Evolutionary conservation across 371 early-diverging fungal genomes (phyloP), one percentile per base, ranked within the genome.

Genomic region (Mucor mucedo): DNA sequence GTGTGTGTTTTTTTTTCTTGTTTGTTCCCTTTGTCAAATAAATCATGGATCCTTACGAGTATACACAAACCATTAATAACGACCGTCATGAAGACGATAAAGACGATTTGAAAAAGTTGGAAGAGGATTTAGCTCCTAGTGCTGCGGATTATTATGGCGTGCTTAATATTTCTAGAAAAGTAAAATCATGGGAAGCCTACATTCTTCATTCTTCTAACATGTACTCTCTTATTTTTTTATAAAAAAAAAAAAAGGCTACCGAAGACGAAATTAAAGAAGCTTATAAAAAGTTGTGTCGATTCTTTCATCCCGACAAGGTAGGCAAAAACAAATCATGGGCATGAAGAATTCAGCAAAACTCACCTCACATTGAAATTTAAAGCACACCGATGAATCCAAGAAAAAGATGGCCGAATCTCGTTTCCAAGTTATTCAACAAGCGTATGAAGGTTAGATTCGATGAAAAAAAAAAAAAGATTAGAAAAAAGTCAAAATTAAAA

Each of bases 251-350:
- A 29, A 63, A 93, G 91, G 94, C 94, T 2, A 83, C 90, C 11
- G 91, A 91, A 21, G 94, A 94, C 2, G 90, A 94, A 49, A 90
- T 96, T 39, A 92, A 91, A 70, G 93, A 92, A 42, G 77, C 93
- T 3, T 96, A 94, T 77, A 87, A 89, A 56, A 84, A 90, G 32
- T 70, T 95, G 38, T 91, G 92, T 62, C 80, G 94, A 62, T 84
- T 87, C 27, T 96, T 93, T 68, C 97, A 96, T 67, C 97, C 97
- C 3, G 97, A 96, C 77, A 95, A 82, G 69, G 82, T 78, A 72
- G 21, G 21, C 21, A 35, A 35, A 35, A 35, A 4, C 0, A 8
- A 6, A 8, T n/a, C n/a, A n/a, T 21, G 21, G 7, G 2, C n/a
- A 47, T 7, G 21, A 45, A n/a, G 3, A 6, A 45, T 32, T 8